Conservation (phyloP, 2,329 filamentous ascomycete species). For the Xylaria sp. region DNA sequence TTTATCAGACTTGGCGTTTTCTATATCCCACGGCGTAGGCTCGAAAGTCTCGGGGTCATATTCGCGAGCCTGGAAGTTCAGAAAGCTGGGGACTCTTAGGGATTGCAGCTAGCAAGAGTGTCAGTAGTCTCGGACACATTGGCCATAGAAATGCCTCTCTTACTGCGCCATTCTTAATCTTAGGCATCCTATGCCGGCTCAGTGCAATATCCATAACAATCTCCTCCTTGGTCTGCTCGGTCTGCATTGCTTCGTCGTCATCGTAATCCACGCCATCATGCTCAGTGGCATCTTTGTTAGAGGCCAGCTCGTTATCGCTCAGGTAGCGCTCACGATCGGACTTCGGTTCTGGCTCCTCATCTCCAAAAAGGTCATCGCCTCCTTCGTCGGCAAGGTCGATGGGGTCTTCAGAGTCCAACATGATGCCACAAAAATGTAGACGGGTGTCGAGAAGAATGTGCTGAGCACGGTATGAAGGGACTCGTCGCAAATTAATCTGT, state of each 20-base stretch:
- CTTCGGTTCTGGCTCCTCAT: conserved; percentile 67
- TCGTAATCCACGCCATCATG: conserved; percentile 55
- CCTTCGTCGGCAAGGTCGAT: conserved; percentile 64
- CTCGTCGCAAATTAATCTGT: not conserved
- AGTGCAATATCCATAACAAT: conserved; percentile 73
- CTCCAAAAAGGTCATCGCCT: conserved; percentile 72
- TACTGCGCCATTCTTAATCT: conserved; percentile 77
- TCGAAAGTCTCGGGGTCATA: conserved; percentile 75
- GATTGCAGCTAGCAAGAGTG: conserved; percentile 69
- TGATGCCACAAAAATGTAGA: conserved; percentile 44
- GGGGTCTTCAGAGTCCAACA: conserved; percentile 69
- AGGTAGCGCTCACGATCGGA: conserved; percentile 72
- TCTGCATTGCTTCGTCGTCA: conserved; percentile 55
- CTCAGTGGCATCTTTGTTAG: conserved; percentile 61
- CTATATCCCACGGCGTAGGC: conserved; percentile 65
- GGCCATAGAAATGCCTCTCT: conserved; percentile 41
- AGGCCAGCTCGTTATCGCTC: conserved; percentile 70
- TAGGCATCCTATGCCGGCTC: conserved; percentile 76
- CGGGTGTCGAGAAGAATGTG: not conserved
- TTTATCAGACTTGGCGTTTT: conserved; percentile 65
- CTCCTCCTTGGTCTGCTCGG: conserved; percentile 63
- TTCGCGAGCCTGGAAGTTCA: conserved; percentile 74
- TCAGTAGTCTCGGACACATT: conserved; percentile 26
- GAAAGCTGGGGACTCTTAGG: conserved; percentile 77
- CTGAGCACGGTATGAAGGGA: not conserved